Conservation (phyloP, 495 filamentous ascomycete species). For the Penicillium verhagenii region DNA sequence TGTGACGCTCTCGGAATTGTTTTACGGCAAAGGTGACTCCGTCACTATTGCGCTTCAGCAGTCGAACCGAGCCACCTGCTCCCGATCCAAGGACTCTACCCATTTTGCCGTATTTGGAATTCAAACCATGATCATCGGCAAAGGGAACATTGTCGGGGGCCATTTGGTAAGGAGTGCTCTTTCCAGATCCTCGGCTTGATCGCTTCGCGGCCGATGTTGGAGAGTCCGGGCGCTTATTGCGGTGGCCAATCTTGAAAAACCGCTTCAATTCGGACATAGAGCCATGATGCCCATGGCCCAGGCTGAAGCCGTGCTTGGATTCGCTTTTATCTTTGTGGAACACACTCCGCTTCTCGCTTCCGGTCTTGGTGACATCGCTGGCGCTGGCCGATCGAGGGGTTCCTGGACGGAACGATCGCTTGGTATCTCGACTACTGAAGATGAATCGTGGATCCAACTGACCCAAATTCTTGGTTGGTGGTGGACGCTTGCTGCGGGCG, state of each 20-base stretch:
- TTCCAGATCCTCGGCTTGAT: conserved; percentile 48
- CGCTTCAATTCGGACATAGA: conserved; percentile 95
- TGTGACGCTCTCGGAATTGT: conserved; percentile 89
- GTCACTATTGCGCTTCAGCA: conserved; percentile 90
- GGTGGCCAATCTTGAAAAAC: conserved; percentile 77
- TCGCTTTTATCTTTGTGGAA: conserved; percentile 49
- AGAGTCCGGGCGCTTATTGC: conserved; percentile 64
- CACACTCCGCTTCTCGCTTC: conserved; percentile 43
- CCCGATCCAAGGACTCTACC: conserved; percentile 92
- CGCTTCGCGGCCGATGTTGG: conserved; percentile 47
- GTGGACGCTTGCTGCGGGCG: conserved; percentile 74
- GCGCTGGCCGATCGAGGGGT: conserved; percentile 47
- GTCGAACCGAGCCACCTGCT: conserved; percentile 89
- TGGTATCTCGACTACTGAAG: conserved; percentile 63
- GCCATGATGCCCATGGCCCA: conserved; percentile 53
- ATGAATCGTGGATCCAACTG: conserved; percentile 82
- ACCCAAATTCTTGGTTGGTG: conserved; percentile 64
- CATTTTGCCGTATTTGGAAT: conserved; percentile 91
- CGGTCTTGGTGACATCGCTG: conserved; percentile 42
- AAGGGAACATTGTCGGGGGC: conserved; percentile 74
- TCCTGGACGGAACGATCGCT: conserved; percentile 39
- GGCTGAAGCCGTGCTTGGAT: conserved; percentile 30
- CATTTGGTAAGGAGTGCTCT: conserved; percentile 57
- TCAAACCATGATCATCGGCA: conserved; percentile 87
- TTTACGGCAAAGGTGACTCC: conserved; percentile 95